A percentile compares a stretch with the other conserved stretches of the same genome.
Evolutionary conservation across 768 basidiomycete species (phyloP).

Genomic region (Chalciporus chontae): DNA sequence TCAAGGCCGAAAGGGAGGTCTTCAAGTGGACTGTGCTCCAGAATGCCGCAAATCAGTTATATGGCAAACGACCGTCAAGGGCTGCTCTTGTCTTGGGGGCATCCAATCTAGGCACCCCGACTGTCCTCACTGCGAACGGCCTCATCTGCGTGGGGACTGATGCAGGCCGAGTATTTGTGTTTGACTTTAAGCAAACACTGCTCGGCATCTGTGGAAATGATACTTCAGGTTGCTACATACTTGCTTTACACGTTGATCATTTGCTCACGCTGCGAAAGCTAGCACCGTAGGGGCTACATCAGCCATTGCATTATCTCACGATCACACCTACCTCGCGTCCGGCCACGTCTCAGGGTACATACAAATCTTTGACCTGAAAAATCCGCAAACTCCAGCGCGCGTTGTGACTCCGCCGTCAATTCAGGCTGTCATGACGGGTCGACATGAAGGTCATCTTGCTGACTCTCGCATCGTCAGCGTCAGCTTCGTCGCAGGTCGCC

Average conservation of each 20-base stretch:
- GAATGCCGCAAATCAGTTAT: slow-evolving; percentile 55
- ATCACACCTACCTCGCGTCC: slow-evolving; percentile 88
- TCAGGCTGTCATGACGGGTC: slow-evolving; percentile 63
- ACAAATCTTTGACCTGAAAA: slow-evolving; percentile 78
- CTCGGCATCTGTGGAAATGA: slow-evolving; percentile 77
- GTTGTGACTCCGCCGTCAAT: slow-evolving; percentile 67
- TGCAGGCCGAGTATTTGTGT: slow-evolving; percentile 73
- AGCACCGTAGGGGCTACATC: slow-evolving; percentile 72
- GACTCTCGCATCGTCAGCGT: slow-evolving; percentile 79
- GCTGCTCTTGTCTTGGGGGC: slow-evolving; percentile 60
- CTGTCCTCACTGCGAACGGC: slow-evolving; percentile 80
- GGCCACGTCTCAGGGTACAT: slow-evolving; percentile 86
- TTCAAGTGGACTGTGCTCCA: slow-evolving; percentile 76
- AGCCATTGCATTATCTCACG: slow-evolving; percentile 87
- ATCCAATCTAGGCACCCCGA: slow-evolving; percentile 61
- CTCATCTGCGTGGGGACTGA: slow-evolving; percentile 88
- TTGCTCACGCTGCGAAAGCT: slow-evolving; percentile 38
- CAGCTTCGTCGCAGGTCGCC: slow-evolving; percentile 85
- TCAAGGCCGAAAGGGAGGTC: slow-evolving; percentile 45
- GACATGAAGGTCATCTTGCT: slow-evolving; percentile 81
- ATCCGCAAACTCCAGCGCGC: slow-evolving; percentile 65
- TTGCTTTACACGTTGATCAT: slow-evolving; percentile 7
- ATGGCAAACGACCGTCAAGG: slow-evolving; percentile 50
- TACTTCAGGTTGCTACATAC: slow-evolving; percentile 46
- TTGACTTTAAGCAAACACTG: slow-evolving; percentile 87